phyloP scores from a whole-genome alignment of 2,329 filamentous ascomycete genomes.

The Rutstroemia sp. region DNA sequence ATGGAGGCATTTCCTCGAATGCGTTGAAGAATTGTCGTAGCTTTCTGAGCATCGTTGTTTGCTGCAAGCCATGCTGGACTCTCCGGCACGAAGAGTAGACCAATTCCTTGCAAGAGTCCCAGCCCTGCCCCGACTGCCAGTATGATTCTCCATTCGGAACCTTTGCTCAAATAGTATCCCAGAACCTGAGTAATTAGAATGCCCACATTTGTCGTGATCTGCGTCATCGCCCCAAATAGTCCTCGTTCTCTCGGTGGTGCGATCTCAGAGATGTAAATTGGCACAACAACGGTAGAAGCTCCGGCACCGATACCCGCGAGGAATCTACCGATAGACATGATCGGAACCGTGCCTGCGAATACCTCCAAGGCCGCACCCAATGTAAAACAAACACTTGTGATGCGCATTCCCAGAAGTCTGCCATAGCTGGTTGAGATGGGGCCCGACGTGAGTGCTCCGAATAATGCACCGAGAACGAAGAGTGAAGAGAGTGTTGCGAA shows the following conservation, averaged over 20 bases:
- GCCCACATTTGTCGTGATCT: conserved; percentile 88
- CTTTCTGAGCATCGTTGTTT: conserved; percentile 51
- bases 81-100: conserved; percentile 73
- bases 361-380: conserved; percentile 71
- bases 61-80: conserved; percentile 81
- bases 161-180: conserved; percentile 81
- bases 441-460: conserved; percentile 74
- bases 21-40: conserved; percentile 61
- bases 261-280: conserved; percentile 89
- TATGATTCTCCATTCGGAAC: conserved; percentile 75
- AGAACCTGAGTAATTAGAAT: conserved; percentile 78
- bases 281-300: conserved; percentile 84
- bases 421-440: conserved; percentile 73
- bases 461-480: conserved; percentile 81
- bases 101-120: conserved; percentile 57
- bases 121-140: conserved; percentile 65
- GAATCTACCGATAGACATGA: conserved; percentile 68
- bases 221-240: conserved; percentile 78
- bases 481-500: conserved; percentile 85
- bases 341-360: conserved; percentile 55
- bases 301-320: conserved; percentile 80
- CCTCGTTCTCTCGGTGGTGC: conserved; percentile 68
- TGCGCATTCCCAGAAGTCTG: conserved; percentile 65
- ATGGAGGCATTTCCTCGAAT: conserved; percentile 70
- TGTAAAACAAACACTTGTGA: conserved; percentile 70